These are phyloP conservation scores for Sugiyamaella japonica DNA, from an alignment of 1,139 yeast species.

Conservation along the genomic window DNA sequence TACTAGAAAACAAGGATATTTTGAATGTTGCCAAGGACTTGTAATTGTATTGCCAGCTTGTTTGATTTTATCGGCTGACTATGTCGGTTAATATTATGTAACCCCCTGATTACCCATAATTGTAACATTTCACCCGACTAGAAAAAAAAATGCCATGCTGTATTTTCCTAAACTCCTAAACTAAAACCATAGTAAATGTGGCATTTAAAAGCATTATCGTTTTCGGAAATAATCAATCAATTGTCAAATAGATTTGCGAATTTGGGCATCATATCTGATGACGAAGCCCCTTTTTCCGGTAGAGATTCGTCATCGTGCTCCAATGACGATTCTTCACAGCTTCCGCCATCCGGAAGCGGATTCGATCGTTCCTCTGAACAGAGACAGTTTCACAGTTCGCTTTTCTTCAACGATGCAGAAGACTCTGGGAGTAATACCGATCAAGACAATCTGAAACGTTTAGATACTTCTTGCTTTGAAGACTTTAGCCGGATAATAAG, in stretches of 20 bases:
- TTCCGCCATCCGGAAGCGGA: neutral
- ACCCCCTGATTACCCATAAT: neutral
- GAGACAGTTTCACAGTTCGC: neutral
- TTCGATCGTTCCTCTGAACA: neutral
- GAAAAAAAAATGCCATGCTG: neutral
- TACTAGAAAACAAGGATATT: conserved; percentile 15
- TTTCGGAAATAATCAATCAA: conserved; percentile 1
- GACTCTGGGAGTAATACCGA: neutral
- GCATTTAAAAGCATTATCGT: conserved; percentile 2
- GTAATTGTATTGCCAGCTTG: neutral
- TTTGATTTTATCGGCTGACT: too few species aligned
- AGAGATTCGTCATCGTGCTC: too few species aligned
- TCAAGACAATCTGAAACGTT: neutral
- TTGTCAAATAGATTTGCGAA: neutral
- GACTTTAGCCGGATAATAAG: conserved; percentile 3
- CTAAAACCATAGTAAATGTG: neutral
- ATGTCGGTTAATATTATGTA: neutral
- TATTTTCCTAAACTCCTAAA: neutral
- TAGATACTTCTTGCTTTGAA: conserved; percentile 5
- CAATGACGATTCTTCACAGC: neutral
- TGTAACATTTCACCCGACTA: neutral
- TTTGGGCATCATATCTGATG: neutral
- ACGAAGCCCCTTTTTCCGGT: neutral
- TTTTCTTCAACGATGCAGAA: neutral
- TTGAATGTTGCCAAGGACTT: conserved; percentile 1